These are phyloP conservation scores for Achlya hypogyna DNA, from an alignment of 352 stramenopile genomes.

Conservation along the genomic window DNA sequence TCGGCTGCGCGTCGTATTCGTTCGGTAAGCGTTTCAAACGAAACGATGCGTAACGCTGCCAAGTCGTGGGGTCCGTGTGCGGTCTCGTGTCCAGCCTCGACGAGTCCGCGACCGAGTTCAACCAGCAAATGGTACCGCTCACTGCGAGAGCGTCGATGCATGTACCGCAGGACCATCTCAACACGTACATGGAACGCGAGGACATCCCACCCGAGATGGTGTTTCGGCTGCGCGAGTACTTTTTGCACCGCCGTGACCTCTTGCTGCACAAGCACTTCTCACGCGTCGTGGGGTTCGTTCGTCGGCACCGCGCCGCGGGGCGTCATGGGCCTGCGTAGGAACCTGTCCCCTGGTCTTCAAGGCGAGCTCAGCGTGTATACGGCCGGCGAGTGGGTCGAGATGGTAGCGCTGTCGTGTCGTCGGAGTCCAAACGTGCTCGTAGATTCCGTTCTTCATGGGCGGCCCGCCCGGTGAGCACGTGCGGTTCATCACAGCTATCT, in stretches of 20 bases:
- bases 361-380: conserved; percentile 9
- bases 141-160: neutral
- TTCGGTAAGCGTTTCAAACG: neutral
- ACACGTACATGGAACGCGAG: conserved; percentile 9
- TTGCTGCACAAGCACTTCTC: conserved; percentile 5
- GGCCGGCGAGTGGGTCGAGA: conserved; percentile 11
- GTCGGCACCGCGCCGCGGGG: neutral
- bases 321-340: neutral
- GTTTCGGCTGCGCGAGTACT: conserved; percentile 6
- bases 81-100: conserved; percentile 12
- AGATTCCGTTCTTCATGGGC: conserved; percentile 7
- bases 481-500: conserved; percentile 9
- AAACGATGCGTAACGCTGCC: too few relatives aligned
- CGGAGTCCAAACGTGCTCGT: neutral
- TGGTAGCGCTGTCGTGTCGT: neutral
- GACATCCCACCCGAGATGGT: neutral
- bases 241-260: conserved; percentile 8
- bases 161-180: conserved; percentile 1
- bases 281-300: conserved; percentile 1
- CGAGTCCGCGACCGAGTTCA: conserved; percentile 14
- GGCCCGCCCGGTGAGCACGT: conserved; percentile 11
- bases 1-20: conserved; percentile 1
- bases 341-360: neutral
- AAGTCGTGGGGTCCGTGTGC: conserved; percentile 11
- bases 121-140: conserved; percentile 9